Evolutionary conservation across 495 filamentous ascomycete species (phyloP).

Genomic region (Penicillium verhagenii): DNA sequence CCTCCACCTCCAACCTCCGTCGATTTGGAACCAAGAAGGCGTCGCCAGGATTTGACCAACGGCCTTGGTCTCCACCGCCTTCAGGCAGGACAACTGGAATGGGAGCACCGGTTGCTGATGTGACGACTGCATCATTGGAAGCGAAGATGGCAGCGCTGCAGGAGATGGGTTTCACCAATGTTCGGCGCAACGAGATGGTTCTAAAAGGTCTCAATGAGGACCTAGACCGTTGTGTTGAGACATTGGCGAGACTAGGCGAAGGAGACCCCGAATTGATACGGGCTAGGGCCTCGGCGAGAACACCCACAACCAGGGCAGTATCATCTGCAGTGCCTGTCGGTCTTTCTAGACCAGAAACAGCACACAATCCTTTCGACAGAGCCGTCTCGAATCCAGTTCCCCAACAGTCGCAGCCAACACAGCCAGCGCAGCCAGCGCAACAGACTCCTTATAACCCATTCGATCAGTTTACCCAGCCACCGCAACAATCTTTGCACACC

Average conservation of each 20-base stretch:
- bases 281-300: slow-evolving; percentile 33
- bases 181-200: slow-evolving; percentile 74
- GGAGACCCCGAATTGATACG: slow-evolving; percentile 46
- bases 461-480: slow-evolving; percentile 45
- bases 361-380: slow-evolving; percentile 53
- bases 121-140: slow-evolving; percentile 58
- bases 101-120: slow-evolving; percentile 61
- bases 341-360: slow-evolving; percentile 8
- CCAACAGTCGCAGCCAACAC: slow-evolving; percentile 17
- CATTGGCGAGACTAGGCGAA: slow-evolving; percentile 77
- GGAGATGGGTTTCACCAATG: slow-evolving; percentile 92
- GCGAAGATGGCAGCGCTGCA: slow-evolving; percentile 71
- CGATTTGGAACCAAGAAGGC: slow-evolving; percentile 31
- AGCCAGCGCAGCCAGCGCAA: slow-evolving; percentile 10
- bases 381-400: slow-evolving; percentile 37
- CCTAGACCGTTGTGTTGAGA: slow-evolving; percentile 79
- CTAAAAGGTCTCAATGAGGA: slow-evolving; percentile 79
- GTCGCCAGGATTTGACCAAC: slow-evolving; percentile 28
- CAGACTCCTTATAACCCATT: slow-evolving; percentile 62
- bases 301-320: slow-evolving; percentile 17
- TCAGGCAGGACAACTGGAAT: slow-evolving; percentile 57
- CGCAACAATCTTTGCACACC: slow-evolving; percentile 31
- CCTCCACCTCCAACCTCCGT: slow-evolving; percentile 62
- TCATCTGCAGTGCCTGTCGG: not conserved
- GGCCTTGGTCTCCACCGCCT: slow-evolving; percentile 35